Conservation (phyloP, 202 grass and related monocot genomes). For the Cymbopogon flexuosus region DNA sequence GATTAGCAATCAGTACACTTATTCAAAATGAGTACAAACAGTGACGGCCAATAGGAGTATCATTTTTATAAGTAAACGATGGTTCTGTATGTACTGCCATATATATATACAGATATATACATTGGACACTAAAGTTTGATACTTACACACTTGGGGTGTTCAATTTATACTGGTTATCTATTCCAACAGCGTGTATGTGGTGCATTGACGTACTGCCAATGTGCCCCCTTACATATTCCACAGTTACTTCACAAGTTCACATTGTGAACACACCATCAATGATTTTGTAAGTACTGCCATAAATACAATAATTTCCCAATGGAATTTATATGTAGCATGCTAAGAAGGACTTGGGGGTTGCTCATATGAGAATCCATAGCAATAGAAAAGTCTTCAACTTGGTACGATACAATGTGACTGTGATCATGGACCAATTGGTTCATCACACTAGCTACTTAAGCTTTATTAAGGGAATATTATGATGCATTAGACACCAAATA, state of each 20-base stretch:
- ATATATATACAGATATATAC: conserved; percentile 5
- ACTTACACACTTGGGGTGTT: background rate
- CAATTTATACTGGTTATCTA: background rate
- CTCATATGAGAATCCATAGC: background rate
- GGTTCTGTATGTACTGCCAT: background rate
- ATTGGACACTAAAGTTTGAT: background rate
- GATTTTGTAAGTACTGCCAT: background rate
- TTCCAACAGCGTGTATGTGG: background rate
- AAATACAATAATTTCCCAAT: background rate
- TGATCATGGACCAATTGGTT: background rate
- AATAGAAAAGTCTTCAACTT: background rate
- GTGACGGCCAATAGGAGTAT: background rate
- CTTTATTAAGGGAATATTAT: background rate
- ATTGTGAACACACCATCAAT: background rate
- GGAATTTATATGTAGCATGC: conserved; percentile 1
- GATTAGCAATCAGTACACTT: background rate
- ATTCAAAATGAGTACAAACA: conserved; percentile 2
- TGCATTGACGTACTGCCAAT: background rate
- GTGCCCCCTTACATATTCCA: background rate
- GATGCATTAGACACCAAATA: background rate
- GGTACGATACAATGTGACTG: background rate
- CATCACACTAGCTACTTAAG: conserved; percentile 5
- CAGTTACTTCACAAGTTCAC: background rate
- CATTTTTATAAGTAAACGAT: conserved; percentile 3
- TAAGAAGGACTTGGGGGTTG: background rate